Conservation (phyloP, 2,329 filamentous ascomycete genomes). For the Arthrinium phaeospermum region DNA sequence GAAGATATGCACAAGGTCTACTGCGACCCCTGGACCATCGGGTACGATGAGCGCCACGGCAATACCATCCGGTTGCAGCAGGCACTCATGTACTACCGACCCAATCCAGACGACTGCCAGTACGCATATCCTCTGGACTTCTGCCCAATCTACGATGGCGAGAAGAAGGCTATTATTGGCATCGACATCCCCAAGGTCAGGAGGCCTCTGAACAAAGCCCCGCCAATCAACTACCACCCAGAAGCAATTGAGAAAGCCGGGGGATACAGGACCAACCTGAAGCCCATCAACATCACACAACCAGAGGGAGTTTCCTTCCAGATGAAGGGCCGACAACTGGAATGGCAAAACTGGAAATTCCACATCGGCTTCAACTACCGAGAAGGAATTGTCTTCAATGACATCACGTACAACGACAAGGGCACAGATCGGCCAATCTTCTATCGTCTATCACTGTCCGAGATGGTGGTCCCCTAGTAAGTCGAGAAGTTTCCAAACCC, state of each 20-base stretch:
- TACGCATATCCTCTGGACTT: constrained; percentile 94
- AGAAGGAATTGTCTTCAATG: constrained; percentile 88
- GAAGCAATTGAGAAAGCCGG: constrained; percentile 73
- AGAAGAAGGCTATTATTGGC: constrained; percentile 77
- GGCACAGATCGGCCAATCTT: constrained; percentile 79
- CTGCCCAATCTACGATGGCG: constrained; percentile 87
- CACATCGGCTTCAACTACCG: constrained; percentile 96
- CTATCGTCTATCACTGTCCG: constrained; percentile 85
- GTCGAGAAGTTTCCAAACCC: constrained; percentile 25
- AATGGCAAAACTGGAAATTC: constrained; percentile 93
- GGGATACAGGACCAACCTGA: constrained; percentile 79
- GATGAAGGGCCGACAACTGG: constrained; percentile 73
- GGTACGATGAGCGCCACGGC: constrained; percentile 89
- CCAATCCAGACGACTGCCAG: constrained; percentile 83
- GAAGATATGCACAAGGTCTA: constrained; percentile 95
- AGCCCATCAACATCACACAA: constrained; percentile 87
- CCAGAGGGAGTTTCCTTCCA: constrained; percentile 89
- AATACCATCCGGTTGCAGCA: constrained; percentile 82
- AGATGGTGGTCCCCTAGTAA: constrained; percentile 90
- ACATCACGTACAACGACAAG: constrained; percentile 89
- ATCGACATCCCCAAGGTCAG: constrained; percentile 84
- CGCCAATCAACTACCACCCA: constrained; percentile 81
- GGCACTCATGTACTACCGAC: constrained; percentile 94
- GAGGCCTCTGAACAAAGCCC: constrained; percentile 73
- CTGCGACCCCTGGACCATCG: constrained; percentile 96